Base-by-base conservation (phyloP, 2,329 filamentous ascomycete species). In the Colletotrichum brevisporum region DNA sequence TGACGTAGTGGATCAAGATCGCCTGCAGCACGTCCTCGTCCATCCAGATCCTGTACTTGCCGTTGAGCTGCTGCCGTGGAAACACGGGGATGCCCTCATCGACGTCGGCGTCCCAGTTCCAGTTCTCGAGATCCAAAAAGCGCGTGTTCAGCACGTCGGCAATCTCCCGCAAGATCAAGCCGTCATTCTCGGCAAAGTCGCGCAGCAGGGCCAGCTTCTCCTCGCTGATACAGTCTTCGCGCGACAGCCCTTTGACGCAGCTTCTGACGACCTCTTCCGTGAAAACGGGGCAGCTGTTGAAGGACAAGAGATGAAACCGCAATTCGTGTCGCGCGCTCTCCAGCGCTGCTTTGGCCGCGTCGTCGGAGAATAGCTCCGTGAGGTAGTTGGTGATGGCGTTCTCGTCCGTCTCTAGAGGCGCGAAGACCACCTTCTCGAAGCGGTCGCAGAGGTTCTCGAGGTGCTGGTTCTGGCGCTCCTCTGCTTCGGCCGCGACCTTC, bases 81-180 rank as follows among this genome's bases (percentile, higher is more conserved):
- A 83, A 77, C 0, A 86, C 74, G 0, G 75, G 74, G 0, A 86
- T 79, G 26, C 50, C 59, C 4, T 79, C 77, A 0, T 77, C 72
- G 1, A 31, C 27, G 27, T 81, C 81, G 0, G 75, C 67, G 36
- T 69, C 76, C 86, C 86, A 88, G 0, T 79, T 77, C 85, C 85
- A 88, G 3, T 76, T 77, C 3, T 80, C 76, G 1, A 88, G 73
- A 0, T 80, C 78, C 3, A 81, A 75, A 6, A 87, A 77, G 15
- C 85, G 80, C 81, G 87, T 86, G 70, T 87, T 87, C 57, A 88
- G 78, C 2, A 87, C 84, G 63, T 88, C 85, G 0, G 83, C 81
- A 15, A 88, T 81, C 74, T 88, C 86, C 2, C 75, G 76, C 12
- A 87, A 71, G 27, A 31, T 6, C 9, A 87, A 82, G 27, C 80